Evolutionary conservation across 129 eudicot species (phyloP).

Genomic region (Helichrysum umbraculigerum): DNA sequence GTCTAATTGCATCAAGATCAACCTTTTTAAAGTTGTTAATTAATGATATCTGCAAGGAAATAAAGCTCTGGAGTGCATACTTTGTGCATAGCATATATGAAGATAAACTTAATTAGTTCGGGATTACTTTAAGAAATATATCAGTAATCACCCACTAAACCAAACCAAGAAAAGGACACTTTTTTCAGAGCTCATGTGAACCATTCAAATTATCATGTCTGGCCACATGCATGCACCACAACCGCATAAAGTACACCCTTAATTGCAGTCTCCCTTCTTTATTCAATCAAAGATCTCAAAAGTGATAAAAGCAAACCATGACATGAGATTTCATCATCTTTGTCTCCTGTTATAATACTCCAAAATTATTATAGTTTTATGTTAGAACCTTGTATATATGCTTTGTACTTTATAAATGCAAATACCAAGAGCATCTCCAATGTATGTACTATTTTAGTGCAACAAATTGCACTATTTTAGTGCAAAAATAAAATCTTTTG

Average conservation of each 20-base stretch:
- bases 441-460: too few relatives aligned
- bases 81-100: neutral
- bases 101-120: slow-evolving; percentile 24
- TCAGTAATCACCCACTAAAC: slow-evolving; percentile 27
- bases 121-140: slow-evolving; percentile 26
- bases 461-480: too few relatives aligned
- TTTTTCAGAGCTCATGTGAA: slow-evolving; percentile 43
- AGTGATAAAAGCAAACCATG: slow-evolving; percentile 39
- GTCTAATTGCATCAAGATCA: slow-evolving; percentile 16
- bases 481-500: too few relatives aligned
- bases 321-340: slow-evolving; percentile 55
- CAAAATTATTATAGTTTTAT: slow-evolving; percentile 2
- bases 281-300: slow-evolving; percentile 34
- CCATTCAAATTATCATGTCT: slow-evolving; percentile 54
- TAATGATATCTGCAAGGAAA: slow-evolving; percentile 28
- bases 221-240: slow-evolving; percentile 76
- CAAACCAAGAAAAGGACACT: slow-evolving; percentile 35
- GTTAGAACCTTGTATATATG: neutral
- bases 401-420: slow-evolving; percentile 4
- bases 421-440: too few relatives aligned
- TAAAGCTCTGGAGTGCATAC: slow-evolving; percentile 21
- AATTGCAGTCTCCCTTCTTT: slow-evolving; percentile 20
- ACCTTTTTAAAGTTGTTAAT: slow-evolving; percentile 14
- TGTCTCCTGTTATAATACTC: slow-evolving; percentile 36
- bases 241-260: slow-evolving; percentile 44